Base-by-base conservation (phyloP, 75 land plant genomes). In the Pseudotsuga menziesii region DNA sequence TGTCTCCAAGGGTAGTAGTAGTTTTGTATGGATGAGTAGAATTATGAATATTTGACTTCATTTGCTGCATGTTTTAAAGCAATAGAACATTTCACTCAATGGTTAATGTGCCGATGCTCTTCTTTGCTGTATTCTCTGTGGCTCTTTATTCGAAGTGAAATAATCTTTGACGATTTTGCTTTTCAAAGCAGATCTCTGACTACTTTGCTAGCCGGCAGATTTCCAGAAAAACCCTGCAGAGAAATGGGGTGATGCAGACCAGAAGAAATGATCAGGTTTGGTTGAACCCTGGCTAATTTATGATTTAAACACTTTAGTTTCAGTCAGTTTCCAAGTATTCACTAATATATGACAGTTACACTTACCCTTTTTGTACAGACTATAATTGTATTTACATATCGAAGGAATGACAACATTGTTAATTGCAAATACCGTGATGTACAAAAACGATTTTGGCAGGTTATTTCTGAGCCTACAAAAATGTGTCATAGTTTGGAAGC, bases 361-460 rank as follows among this genome's bases (percentile, higher is more conserved):
- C 52, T 27, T 48, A 20, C 77, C 64, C 22, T 26, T 74, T 72
- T 8, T 78, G 54, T 63, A 23, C 85, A 94, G 95, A 35, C 84
- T 77, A 85, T 69, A 57, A 92, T 97, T 81, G 99, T 92, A 72
- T 97, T 97, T 71, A 74, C 94, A 3, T 97, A 91, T 70, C 41
- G 83, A 52, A 60, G 78, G 72, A 80, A 89, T 78, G 92, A 90
- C 41, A 32, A 48, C 41, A 84, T 92, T 61, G 84, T 94, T 15
- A 88, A 82, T 73, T 97, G 95, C 88, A 97, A 94, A 63, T 97
- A 88, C 73, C 89, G 98, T n/a, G 85, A 77, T 66, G 55, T 82
- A 29, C 29, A 73, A 25, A 95, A 95, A 78, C 82, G 75, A 58
- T 97, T 97, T 81, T 95, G 92, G 94, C 95, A 97, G 91, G 97